phyloP scores from a whole-genome alignment of 2,329 filamentous ascomycete species.

The Cadophora sp. region DNA sequence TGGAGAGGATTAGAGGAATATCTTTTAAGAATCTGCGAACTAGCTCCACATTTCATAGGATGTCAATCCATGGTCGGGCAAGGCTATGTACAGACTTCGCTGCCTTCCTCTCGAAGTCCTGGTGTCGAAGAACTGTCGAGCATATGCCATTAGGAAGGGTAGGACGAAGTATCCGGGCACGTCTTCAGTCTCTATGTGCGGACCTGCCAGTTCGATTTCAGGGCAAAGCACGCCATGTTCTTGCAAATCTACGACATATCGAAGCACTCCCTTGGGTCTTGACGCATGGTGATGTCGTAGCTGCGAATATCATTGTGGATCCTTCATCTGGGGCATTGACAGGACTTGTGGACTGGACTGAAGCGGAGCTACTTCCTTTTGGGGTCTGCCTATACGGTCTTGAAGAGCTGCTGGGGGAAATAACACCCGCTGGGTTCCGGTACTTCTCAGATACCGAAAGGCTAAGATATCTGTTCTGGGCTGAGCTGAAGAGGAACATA shows the following conservation, averaged over 20 bases:
- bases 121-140: constrained; percentile 38
- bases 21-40: constrained; percentile 46
- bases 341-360: constrained; percentile 70
- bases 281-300: constrained; percentile 66
- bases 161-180: constrained; percentile 51
- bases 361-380: constrained; percentile 66
- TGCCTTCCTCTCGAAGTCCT: constrained; percentile 49
- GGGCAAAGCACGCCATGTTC: constrained; percentile 31
- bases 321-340: constrained; percentile 51
- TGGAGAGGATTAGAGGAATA: constrained; percentile 52
- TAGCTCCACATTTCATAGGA: background rate
- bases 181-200: constrained; percentile 48
- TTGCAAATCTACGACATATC: constrained; percentile 46
- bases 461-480: constrained; percentile 60
- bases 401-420: constrained; percentile 62
- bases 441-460: constrained; percentile 54
- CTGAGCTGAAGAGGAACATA: constrained; percentile 47
- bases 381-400: constrained; percentile 66
- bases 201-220: constrained; percentile 48
- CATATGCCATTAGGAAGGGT: constrained; percentile 45
- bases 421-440: constrained; percentile 44
- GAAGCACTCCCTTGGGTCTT: constrained; percentile 59
- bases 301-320: constrained; percentile 63
- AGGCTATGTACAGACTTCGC: constrained; percentile 52
- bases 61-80: constrained; percentile 35